Conservation (phyloP, 371 early-diverging fungal species). For the Circinella minor region DNA sequence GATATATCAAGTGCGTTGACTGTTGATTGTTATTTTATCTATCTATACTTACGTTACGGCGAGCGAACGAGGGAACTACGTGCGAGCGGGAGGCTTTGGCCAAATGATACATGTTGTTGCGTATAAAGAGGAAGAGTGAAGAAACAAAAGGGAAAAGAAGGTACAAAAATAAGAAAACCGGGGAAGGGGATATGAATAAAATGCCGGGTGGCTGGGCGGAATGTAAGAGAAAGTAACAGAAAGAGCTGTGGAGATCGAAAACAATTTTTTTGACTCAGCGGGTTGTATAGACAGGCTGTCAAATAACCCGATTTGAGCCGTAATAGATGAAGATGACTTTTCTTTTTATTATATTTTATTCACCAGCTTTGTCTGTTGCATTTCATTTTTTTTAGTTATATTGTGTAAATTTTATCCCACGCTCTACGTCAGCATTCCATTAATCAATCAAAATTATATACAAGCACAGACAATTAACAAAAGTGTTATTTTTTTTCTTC, state of each 20-base stretch:
- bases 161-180: constrained; percentile 7
- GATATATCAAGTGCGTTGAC: neutral
- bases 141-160: constrained; percentile 18
- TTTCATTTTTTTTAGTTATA: too few relatives aligned
- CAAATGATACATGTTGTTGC: constrained; percentile 33
- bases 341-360: neutral
- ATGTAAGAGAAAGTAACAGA: constrained; percentile 6
- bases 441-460: too few relatives aligned
- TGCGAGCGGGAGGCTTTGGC: constrained; percentile 36
- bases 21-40: too few relatives aligned
- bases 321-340: neutral
- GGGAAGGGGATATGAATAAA: constrained; percentile 8
- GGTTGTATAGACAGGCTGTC: neutral
- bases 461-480: too few relatives aligned
- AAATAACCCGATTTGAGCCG: constrained; percentile 7
- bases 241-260: constrained; percentile 4
- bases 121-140: constrained; percentile 15
- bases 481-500: neutral
- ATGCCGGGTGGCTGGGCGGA: constrained; percentile 12
- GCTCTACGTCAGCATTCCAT: neutral
- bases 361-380: neutral
- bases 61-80: constrained; percentile 31
- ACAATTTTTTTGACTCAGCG: constrained; percentile 7
- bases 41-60: constrained; percentile 30
- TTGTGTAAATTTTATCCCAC: neutral